Evolutionary conservation across 441 rosid species (phyloP).

Genomic region (Gossypium gossypioides): DNA sequence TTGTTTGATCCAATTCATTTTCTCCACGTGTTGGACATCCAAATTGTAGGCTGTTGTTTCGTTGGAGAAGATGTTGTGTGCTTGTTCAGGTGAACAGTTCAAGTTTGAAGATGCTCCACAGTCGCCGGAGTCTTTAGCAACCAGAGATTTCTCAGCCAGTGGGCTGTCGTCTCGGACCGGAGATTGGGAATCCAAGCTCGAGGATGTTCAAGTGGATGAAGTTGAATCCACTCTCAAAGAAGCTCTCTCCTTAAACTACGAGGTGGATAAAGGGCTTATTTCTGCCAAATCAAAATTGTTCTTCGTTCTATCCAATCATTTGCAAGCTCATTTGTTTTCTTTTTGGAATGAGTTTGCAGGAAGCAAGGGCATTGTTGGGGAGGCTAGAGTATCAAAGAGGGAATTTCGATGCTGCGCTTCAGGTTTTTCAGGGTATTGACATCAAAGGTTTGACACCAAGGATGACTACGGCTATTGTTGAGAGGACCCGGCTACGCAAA

Average conservation of each 20-base stretch:
- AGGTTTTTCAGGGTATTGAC: slow-evolving; percentile 87
- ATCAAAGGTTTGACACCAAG: slow-evolving; percentile 50
- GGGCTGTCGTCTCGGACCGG: slow-evolving; percentile 66
- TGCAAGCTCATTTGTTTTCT: not conserved
- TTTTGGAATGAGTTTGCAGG: slow-evolving; percentile 31
- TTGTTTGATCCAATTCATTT: not conserved
- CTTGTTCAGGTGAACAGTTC: slow-evolving; percentile 93
- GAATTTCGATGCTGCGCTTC: slow-evolving; percentile 89
- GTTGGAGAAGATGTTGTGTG: slow-evolving; percentile 66
- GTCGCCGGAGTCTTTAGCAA: slow-evolving; percentile 85
- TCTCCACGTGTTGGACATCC: slow-evolving; percentile 11
- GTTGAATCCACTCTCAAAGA: slow-evolving; percentile 88
- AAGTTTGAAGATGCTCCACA: slow-evolving; percentile 73
- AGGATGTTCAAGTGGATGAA: slow-evolving; percentile 76
- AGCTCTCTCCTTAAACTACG: slow-evolving; percentile 90
- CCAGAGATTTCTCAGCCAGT: slow-evolving; percentile 80
- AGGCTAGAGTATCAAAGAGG: slow-evolving; percentile 87
- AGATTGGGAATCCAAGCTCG: slow-evolving; percentile 71
- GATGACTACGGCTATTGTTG: slow-evolving; percentile 55
- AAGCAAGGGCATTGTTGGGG: slow-evolving; percentile 92
- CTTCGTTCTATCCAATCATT: not conserved
- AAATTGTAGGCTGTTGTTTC: slow-evolving; percentile 2
- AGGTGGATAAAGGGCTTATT: slow-evolving; percentile 32
- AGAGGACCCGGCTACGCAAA: slow-evolving; percentile 48
- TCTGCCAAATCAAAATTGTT: not conserved